Base-by-base conservation (phyloP, 1,284 basidiomycete species). In the Fomitopsis pinicola region DNA sequence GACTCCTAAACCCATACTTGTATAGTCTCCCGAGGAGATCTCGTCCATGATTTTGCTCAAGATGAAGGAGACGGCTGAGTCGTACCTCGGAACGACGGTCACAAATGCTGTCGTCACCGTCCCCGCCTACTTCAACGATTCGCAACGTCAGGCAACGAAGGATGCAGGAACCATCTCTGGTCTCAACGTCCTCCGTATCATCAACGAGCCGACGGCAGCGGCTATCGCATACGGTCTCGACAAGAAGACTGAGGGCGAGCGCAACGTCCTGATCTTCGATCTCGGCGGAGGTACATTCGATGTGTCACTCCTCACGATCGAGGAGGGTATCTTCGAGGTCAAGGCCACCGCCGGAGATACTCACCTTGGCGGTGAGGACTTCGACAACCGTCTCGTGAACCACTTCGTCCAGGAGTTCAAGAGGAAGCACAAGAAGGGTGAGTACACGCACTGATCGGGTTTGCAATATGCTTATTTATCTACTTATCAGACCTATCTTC, bases 271-370 rank as follows among this genome's bases (percentile, higher is more conserved):
- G 72, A 95, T 99, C 77, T 98, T 97, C 82, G 97, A 99, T 84
- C 87, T 98, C 57, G 97, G 96, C 68, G 97, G 97, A 83, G 96
- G 96, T 83, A 98, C 96, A 54, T 98, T 98, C 78, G 97, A 98
- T 89, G 97, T 98, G 38, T 98, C 96, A 40, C 92, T 99, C 64
- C 80, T 99, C 68, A 96, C 95, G 65, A 98, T 98, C 66, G 95
- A 98, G 78, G 96, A 97, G 80, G 96, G 95, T 78, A 95, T 99
- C 78, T 99, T 98, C 81, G 96, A 97, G 79, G 96, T 98, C 78
- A 97, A 97, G 84, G 95, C 97, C 64, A 98, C 96, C 66, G 96
- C 97, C 64, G 97, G 96, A 87, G 97, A 98, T 82, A 99, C 96
- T 64, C 96, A 98, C 79, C 84, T 98, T 76, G 96, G 96, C 81